Percentiles rank a stretch among this genome's conserved stretches.
These are phyloP conservation scores for Chrysosporium queenslandicum DNA, from an alignment of 2,329 filamentous ascomycete species.

Conservation along the genomic window DNA sequence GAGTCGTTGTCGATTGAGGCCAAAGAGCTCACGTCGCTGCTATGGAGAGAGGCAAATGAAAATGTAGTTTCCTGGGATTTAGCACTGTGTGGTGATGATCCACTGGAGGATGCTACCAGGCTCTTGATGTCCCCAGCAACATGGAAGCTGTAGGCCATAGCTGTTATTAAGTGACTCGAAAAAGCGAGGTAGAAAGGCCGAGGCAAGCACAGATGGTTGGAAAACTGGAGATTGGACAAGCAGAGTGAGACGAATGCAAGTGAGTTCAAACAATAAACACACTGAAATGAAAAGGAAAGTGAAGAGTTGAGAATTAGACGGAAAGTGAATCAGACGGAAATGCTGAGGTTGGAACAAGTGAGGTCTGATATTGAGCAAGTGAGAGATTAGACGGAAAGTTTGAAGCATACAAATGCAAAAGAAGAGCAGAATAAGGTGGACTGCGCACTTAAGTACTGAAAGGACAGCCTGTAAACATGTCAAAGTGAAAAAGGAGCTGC, in stretches of 20 bases:
- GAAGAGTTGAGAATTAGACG: not conserved
- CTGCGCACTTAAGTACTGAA: too few species aligned
- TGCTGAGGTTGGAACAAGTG: too few species aligned
- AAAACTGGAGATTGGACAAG: not conserved
- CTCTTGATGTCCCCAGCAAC: not conserved
- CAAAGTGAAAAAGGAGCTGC: too few species aligned
- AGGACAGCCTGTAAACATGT: not conserved
- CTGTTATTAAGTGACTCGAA: not conserved
- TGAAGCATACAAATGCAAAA: too few species aligned
- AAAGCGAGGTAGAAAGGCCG: not conserved
- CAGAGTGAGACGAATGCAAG: not conserved
- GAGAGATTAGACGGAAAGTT: too few species aligned
- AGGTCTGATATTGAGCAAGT: not conserved
- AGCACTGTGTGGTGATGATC: constrained; percentile 45
- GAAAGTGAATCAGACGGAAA: too few species aligned
- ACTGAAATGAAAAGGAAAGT: not conserved
- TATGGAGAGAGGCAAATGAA: constrained; percentile 34
- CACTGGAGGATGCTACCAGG: constrained; percentile 41
- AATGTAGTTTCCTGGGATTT: constrained; percentile 43
- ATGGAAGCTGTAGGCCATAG: not conserved
- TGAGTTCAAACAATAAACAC: too few species aligned
- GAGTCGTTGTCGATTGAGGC: constrained; percentile 22
- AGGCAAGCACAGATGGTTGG: not conserved
- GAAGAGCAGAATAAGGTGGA: too few species aligned
- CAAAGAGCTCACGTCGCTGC: constrained; percentile 27